Percentiles rank a stretch among this genome's conserved stretches.
Conservation (phyloP, 306 rosid species). For the Vigna unguiculata region DNA sequence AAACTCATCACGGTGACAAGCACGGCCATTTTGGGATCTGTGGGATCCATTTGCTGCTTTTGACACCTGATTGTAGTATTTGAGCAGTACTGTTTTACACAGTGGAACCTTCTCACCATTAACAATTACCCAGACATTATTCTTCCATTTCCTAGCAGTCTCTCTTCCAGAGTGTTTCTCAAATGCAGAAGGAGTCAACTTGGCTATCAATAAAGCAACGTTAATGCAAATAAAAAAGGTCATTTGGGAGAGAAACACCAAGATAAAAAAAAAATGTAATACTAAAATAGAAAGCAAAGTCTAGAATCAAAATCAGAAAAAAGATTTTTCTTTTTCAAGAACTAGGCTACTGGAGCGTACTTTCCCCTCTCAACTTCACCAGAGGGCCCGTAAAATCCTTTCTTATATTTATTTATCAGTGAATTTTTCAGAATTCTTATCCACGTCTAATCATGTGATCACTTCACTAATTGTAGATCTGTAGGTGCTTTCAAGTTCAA, state of each 20-base stretch:
- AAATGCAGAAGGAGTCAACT: slow-evolving; percentile 91
- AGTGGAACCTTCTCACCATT: slow-evolving; percentile 92
- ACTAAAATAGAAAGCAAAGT: slow-evolving; percentile 14
- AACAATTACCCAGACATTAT: slow-evolving; percentile 89
- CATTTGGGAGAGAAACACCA: slow-evolving; percentile 23
- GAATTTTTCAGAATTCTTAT: background rate
- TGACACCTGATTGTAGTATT: slow-evolving; percentile 82
- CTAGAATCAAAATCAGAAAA: slow-evolving; percentile 21
- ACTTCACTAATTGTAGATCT: slow-evolving; percentile 26
- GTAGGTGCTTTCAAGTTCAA: slow-evolving; percentile 33
- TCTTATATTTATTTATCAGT: background rate
- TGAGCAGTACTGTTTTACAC: slow-evolving; percentile 85
- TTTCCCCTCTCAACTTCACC: background rate
- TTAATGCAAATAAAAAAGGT: slow-evolving; percentile 25
- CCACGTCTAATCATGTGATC: slow-evolving; percentile 10
- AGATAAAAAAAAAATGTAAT: background rate
- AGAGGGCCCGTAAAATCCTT: background rate
- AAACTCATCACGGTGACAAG: slow-evolving; percentile 91
- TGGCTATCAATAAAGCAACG: slow-evolving; percentile 57
- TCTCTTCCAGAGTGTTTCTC: slow-evolving; percentile 99
- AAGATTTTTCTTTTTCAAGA: slow-evolving; percentile 12
- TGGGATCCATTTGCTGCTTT: slow-evolving; percentile 70
- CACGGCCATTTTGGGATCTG: slow-evolving; percentile 73
- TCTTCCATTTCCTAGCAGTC: slow-evolving; percentile 98
- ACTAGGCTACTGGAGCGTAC: slow-evolving; percentile 7